Percentiles rank a stretch among this genome's conserved stretches.
Conservation (phyloP, 495 filamentous ascomycete genomes). For the Podospora anserina region DNA sequence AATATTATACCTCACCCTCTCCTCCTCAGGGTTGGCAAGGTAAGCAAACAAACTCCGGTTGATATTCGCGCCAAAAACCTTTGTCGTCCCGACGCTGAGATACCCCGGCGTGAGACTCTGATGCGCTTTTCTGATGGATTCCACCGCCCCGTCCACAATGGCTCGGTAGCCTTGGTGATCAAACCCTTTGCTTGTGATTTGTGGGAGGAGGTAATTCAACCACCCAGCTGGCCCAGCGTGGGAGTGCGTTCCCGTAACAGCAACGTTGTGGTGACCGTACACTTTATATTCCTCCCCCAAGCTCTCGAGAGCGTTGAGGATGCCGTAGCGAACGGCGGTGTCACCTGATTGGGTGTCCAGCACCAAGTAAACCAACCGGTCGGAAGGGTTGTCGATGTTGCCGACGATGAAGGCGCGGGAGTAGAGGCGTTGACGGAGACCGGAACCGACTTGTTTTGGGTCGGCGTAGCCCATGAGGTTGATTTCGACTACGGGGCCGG, state of each 20-base stretch:
- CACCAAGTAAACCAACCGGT: constrained; percentile 85
- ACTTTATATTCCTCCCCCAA: constrained; percentile 66
- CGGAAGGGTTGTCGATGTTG: constrained; percentile 57
- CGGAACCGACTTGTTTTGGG: constrained; percentile 78
- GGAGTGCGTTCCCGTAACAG: constrained; percentile 89
- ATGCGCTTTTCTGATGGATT: constrained; percentile 81
- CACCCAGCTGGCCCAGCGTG: constrained; percentile 91
- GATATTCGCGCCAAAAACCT: constrained; percentile 77
- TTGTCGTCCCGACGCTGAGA: constrained; percentile 70
- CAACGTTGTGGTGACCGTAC: constrained; percentile 82
- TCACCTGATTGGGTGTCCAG: constrained; percentile 88
- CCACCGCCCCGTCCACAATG: constrained; percentile 80
- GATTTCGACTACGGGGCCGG: constrained; percentile 90
- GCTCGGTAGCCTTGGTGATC: constrained; percentile 84
- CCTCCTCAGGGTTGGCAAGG: constrained; percentile 78
- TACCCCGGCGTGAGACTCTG: constrained; percentile 66
- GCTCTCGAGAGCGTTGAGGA: constrained; percentile 64
- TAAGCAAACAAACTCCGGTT: constrained; percentile 91
- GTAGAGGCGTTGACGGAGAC: constrained; percentile 84
- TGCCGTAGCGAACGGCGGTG: constrained; percentile 83
- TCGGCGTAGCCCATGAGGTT: constrained; percentile 93
- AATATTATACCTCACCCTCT: constrained; percentile 67
- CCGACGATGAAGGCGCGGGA: constrained; percentile 90
- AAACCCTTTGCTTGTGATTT: constrained; percentile 88
- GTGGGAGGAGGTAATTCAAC: constrained; percentile 94